phyloP scores from a whole-genome alignment of 352 stramenopile genomes.

The Globisporangium irregulare region DNA sequence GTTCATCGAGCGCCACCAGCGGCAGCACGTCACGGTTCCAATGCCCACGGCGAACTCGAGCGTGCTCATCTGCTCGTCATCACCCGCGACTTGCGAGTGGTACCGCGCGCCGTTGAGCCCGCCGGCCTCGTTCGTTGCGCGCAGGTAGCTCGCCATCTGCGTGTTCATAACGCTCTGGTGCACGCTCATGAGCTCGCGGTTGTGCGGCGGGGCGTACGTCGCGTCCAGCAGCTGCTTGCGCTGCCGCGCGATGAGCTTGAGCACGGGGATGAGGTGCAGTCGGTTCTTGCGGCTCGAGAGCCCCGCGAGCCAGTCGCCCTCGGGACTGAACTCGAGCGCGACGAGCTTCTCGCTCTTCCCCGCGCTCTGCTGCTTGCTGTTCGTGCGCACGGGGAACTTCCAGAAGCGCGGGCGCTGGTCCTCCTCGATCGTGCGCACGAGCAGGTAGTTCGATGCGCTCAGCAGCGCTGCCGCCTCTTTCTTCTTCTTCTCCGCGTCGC shows the following conservation, averaged over 20 bases:
- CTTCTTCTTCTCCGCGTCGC: slow-evolving; percentile 8
- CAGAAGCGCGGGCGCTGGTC: slow-evolving; percentile 69
- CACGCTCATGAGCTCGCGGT: slow-evolving; percentile 72
- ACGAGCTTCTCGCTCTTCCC: slow-evolving; percentile 53
- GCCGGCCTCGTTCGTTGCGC: slow-evolving; percentile 74
- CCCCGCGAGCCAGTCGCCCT: slow-evolving; percentile 84
- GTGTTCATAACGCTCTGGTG: slow-evolving; percentile 68
- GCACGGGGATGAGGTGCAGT: slow-evolving; percentile 71
- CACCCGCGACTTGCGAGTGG: slow-evolving; percentile 74
- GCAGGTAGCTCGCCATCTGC: slow-evolving; percentile 83
- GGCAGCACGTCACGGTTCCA: slow-evolving; percentile 55
- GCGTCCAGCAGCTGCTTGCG: slow-evolving; percentile 57
- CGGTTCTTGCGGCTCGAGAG: slow-evolving; percentile 75
- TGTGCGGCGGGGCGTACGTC: slow-evolving; percentile 43
- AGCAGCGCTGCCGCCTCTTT: background rate
- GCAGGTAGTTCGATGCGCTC: slow-evolving; percentile 39
- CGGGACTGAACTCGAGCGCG: slow-evolving; percentile 73
- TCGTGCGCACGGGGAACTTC: slow-evolving; percentile 61
- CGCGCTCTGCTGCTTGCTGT: slow-evolving; percentile 53
- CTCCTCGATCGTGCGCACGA: slow-evolving; percentile 76
- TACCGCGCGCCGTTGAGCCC: slow-evolving; percentile 80
- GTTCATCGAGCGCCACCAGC: slow-evolving; percentile 84
- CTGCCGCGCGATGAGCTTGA: slow-evolving; percentile 53
- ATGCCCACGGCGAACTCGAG: slow-evolving; percentile 78
- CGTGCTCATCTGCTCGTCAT: slow-evolving; percentile 83